Percentiles rank a stretch among this genome's conserved stretches.
These are phyloP conservation scores for Meyerozyma carpophila DNA, from an alignment of 1,139 yeast genomes.

Conservation along the genomic window DNA sequence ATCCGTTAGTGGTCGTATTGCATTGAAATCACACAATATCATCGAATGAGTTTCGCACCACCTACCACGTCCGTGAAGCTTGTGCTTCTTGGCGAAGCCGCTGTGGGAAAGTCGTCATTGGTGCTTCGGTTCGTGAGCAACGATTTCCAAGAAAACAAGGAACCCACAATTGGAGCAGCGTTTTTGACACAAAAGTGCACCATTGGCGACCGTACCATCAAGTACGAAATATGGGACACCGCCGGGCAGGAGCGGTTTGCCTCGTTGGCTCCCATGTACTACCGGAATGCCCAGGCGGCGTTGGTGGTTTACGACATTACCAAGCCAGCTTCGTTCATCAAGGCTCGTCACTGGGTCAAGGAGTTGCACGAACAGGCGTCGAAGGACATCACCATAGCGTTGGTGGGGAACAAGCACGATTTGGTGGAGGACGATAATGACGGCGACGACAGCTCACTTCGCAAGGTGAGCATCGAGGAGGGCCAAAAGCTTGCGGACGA, in stretches of 20 bases:
- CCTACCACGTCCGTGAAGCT: constrained; percentile 76
- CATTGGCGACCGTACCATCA: constrained; percentile 83
- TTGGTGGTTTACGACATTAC: constrained; percentile 93
- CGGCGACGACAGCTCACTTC: constrained; percentile 30
- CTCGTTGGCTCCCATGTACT: constrained; percentile 94
- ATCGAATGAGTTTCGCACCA: constrained; percentile 28
- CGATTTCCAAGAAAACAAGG: constrained; percentile 94
- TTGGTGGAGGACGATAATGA: constrained; percentile 36
- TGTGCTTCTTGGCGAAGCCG: constrained; percentile 93
- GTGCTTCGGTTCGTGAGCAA: constrained; percentile 91
- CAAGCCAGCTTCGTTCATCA: constrained; percentile 93
- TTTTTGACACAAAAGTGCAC: constrained; percentile 92
- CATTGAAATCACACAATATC: not conserved
- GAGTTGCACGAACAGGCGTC: constrained; percentile 94
- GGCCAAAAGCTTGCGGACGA: constrained; percentile 73
- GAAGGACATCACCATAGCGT: constrained; percentile 84
- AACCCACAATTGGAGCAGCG: constrained; percentile 98
- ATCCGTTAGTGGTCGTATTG: not conserved
- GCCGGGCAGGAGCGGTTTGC: constrained; percentile 99
- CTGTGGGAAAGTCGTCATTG: constrained; percentile 92
- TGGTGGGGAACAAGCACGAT: constrained; percentile 91
- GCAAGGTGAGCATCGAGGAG: constrained; percentile 86
- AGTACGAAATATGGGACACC: constrained; percentile 98
- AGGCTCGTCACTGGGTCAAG: constrained; percentile 99
- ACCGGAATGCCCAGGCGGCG: constrained; percentile 98